Evolutionary conservation across 2,329 filamentous ascomycete species (phyloP), one percentile per base, ranked within the genome.

Genomic region (Trichoderma koningii): DNA sequence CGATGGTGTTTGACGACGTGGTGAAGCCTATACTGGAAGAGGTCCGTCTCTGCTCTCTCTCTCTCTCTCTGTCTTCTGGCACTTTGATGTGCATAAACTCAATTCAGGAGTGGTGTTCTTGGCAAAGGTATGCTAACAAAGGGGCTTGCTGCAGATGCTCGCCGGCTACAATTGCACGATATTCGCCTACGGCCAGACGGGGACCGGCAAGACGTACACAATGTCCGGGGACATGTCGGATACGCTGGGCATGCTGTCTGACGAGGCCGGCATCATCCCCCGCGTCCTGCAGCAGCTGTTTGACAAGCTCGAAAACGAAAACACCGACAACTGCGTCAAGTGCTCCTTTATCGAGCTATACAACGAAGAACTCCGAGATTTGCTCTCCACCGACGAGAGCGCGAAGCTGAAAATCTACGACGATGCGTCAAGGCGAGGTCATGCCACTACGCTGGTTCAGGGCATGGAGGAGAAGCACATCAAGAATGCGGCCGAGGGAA

Each of bases 301-400:
- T 77, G 85, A 86, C 70, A 94, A 91, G 73, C 86, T 99, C 7
- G 91, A 95, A 66, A 79, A 85, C 23, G 90, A 92, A 50, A 89
- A 90, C 23, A 85, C 84, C 1, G 95, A 99, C 73, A 92, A 89
- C 75, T 92, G 89, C 26, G 93, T 99, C 71, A 97, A 97, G 74
- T 97, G 93, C 79, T 99, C 96, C 0, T 99, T 98, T 73, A 98
- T 99, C 72, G 95, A 99, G 76, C 82, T 99, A 0, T 99, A 99
- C 81, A 99, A 99, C 75, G 95, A 99, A 77, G 95, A 99, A 73
- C 83, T 99, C 28, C 90, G 94, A 48, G 95, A 99, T 75, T 78
- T 99, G 41, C 87, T 98, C 4, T 88, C 94, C 0, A 77, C 83
- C 0, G 95, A 99, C 60, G 93, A 97, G 61, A 86, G 81, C 67